Conservation (phyloP, 1,284 basidiomycete genomes). For the Papiliotrema flavescens region DNA sequence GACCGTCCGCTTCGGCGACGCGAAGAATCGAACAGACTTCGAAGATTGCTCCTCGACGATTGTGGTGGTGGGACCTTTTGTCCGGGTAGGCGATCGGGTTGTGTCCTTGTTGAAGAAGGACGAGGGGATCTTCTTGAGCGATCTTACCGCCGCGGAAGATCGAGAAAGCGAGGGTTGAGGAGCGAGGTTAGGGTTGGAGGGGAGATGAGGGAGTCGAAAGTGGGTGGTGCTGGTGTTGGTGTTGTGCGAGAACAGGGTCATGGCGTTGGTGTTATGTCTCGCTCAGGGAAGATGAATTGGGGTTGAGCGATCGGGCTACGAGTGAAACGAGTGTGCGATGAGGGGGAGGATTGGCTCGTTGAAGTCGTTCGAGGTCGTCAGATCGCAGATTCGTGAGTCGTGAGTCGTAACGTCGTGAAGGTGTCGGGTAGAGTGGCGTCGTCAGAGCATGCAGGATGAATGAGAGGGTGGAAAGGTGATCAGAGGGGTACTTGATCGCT, state of each 20-base stretch:
- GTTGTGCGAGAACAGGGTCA: neutral
- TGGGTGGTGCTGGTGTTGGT: too few relatives aligned
- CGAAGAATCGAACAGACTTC: conserved; percentile 6
- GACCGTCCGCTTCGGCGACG: conserved; percentile 8
- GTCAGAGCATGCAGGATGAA: neutral
- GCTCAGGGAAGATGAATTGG: neutral
- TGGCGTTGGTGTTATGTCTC: neutral
- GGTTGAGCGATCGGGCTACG: conserved; percentile 1
- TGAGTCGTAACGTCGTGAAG: neutral
- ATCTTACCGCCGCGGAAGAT: conserved; percentile 13
- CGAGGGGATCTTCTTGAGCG: conserved; percentile 36
- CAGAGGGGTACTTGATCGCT: neutral
- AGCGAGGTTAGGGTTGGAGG: neutral
- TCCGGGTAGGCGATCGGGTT: neutral
- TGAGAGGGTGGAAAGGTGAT: neutral
- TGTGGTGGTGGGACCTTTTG: neutral
- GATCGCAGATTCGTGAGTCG: neutral
- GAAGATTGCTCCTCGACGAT: neutral
- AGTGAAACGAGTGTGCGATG: neutral
- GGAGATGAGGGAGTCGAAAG: neutral
- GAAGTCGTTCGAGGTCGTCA: neutral
- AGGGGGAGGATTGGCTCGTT: neutral
- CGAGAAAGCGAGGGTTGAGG: conserved; percentile 1
- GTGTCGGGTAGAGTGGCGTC: neutral
- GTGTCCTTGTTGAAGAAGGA: conserved; percentile 23